Evolutionary conservation across 768 basidiomycete species (phyloP).

Genomic region (Lepiota venenata): DNA sequence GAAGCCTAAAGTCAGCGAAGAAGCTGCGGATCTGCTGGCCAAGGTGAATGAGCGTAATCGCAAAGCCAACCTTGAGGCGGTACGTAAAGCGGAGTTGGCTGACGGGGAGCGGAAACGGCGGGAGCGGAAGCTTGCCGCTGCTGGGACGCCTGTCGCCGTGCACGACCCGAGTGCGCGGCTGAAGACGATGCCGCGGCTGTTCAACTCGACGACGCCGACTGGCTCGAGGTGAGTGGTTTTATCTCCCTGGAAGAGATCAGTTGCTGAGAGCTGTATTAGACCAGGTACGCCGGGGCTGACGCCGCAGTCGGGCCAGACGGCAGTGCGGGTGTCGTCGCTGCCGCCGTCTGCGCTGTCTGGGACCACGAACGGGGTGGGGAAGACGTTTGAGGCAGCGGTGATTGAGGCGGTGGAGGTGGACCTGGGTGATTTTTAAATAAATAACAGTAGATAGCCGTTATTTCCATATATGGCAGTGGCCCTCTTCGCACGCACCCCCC

Average conservation of each 20-base stretch:
- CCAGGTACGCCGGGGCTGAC: conserved; percentile 42
- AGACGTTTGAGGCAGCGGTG: conserved; percentile 48
- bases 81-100: conserved; percentile 70
- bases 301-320: conserved; percentile 22
- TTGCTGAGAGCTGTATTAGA: too few species aligned
- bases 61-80: conserved; percentile 76
- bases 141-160: conserved; percentile 31
- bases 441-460: conserved; percentile 22
- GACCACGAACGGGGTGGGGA: conserved; percentile 17
- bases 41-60: conserved; percentile 90
- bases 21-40: conserved; percentile 53
- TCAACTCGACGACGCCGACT: conserved; percentile 44
- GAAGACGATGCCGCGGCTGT: conserved; percentile 58
- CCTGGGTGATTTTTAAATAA: conserved; percentile 68
- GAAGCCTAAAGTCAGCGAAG: conserved; percentile 18
- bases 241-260: too few species aligned
- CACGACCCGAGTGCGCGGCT: conserved; percentile 64
- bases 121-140: conserved; percentile 54
- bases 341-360: conserved; percentile 13
- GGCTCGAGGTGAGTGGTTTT: conserved; percentile 57
- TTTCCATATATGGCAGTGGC: conserved; percentile 20
- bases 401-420: conserved; percentile 73
- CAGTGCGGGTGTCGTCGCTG: conserved; percentile 16
- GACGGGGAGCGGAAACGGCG: conserved; percentile 68
- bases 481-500: conserved; percentile 35